phyloP scores from a whole-genome alignment of 1,139 yeast species.

The Candida smagusa region DNA sequence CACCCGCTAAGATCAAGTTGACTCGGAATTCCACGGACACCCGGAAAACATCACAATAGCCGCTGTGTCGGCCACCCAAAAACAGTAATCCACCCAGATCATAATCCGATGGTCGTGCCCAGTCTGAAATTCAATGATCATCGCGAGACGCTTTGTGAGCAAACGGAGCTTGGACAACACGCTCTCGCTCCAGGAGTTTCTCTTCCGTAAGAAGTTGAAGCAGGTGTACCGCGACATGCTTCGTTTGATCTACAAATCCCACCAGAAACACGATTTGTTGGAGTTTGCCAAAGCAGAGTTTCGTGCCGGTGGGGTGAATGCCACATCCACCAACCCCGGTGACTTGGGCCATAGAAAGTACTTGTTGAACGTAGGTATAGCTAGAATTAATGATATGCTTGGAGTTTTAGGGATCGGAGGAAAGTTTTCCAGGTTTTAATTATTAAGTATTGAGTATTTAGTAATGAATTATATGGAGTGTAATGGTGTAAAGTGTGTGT shows the following conservation, averaged over 20 bases:
- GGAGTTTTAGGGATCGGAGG: conserved; percentile 16
- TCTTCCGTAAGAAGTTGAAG: conserved; percentile 34
- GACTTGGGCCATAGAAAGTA: conserved; percentile 39
- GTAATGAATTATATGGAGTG: no score
- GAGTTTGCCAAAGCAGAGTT: conserved; percentile 35
- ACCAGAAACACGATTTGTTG: conserved; percentile 36
- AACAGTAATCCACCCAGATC: no score
- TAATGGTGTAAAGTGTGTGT: no score
- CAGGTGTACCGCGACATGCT: conserved; percentile 33
- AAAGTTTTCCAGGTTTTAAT: neutral
- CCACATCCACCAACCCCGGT: conserved; percentile 8
- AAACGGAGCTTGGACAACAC: conserved; percentile 8
- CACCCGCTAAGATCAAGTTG: no score
- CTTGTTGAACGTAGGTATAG: conserved; percentile 34
- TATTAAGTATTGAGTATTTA: neutral
- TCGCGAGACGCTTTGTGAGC: no score
- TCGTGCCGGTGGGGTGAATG: conserved; percentile 21
- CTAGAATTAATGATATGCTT: conserved; percentile 22
- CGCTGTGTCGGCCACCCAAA: no score
- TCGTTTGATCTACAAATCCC: conserved; percentile 33
- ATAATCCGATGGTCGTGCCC: no score
- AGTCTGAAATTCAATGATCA: no score
- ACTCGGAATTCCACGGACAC: no score
- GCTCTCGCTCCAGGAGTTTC: conserved; percentile 39
- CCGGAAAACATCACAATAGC: no score